Base-by-base conservation (phyloP, 1,284 basidiomycete genomes). In the Acaromyces ingoldii region DNA sequence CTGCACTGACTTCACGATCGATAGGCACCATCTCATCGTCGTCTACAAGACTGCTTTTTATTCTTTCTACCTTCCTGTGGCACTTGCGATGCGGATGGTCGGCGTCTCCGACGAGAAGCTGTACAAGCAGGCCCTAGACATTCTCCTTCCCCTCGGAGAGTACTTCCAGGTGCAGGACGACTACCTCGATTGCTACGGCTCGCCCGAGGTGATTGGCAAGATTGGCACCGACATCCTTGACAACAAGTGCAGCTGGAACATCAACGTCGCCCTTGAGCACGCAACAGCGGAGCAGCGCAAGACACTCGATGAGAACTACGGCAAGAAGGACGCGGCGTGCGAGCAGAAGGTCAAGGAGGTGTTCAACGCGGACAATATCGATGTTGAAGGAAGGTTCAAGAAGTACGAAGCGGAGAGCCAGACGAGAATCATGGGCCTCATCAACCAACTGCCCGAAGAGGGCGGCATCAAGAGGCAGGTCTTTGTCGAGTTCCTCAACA, bases 141-240 rank as follows among this genome's bases (percentile, higher is more conserved):
- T 98, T 73, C 83, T 97, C 43, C 79, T 98, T 50, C 90, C 89
- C 7, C 82, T 97, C 58, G 93, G 95, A 55, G 91, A 95, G 78
- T 98, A 97, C 79, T 98, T 97, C 85, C 93, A 98, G 79, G 83
- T 95, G 45, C 93, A 98, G 78, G 93, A 98, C 77, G 95, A 98
- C 78, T 97, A 87, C 79, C 84, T 98, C 63, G 93, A 98, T 78
- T 95, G 85, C 75, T 87, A 87, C 47, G 91, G 87, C 10, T 83
- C 88, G 1, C 89, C 91, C 0, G 90, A 92, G 78, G 83, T 88
- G 65, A 88, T 97, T 51, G 95, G 93, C 60, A 98, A 98, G 80
- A 84, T 97, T 62, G 95, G 93, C 28, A 97, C 93, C 19, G 95
- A 98, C 77, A 98, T 98, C 70, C 78, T 95, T 53, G 93, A 98